Conservation (phyloP, 2,329 filamentous ascomycete species). For the Neofusicoccum kwambonambiense region DNA sequence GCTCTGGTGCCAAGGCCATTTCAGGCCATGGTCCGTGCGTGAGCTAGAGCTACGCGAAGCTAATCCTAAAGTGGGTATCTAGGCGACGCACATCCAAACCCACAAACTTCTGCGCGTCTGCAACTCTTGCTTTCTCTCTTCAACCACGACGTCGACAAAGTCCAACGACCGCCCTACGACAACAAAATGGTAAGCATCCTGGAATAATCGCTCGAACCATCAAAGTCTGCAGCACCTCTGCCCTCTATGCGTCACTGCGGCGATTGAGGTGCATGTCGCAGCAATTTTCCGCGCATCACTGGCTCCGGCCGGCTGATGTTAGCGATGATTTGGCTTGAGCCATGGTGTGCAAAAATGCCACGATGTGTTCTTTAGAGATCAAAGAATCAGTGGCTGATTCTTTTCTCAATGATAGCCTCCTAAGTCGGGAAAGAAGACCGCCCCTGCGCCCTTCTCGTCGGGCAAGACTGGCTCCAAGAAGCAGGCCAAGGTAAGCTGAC, state of each 20-base stretch:
- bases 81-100: slow-evolving; percentile 12
- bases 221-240: slow-evolving; percentile 13
- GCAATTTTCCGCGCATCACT: slow-evolving; percentile 16
- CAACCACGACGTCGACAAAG: slow-evolving; percentile 17
- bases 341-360: slow-evolving; percentile 10
- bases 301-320: not conserved
- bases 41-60: not conserved
- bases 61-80: not conserved
- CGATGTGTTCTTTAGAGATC: slow-evolving; percentile 18
- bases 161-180: slow-evolving; percentile 18
- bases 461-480: slow-evolving; percentile 93
- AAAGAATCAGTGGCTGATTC: slow-evolving; percentile 72
- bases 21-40: not conserved
- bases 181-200: slow-evolving; percentile 18
- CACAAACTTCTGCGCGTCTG: not conserved
- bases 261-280: slow-evolving; percentile 7
- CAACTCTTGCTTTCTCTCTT: not conserved
- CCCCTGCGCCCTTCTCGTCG: slow-evolving; percentile 93
- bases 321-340: slow-evolving; percentile 19
- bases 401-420: slow-evolving; percentile 99
- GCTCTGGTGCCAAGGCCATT: not conserved
- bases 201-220: not conserved
- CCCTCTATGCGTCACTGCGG: not conserved
- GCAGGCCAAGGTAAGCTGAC: slow-evolving; percentile 80
- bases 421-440: slow-evolving; percentile 96